A percentile compares a stretch with the other conserved stretches of the same genome.
phyloP scores from a whole-genome alignment of 148 eudicot genomes.

The Camellia sinensis region DNA sequence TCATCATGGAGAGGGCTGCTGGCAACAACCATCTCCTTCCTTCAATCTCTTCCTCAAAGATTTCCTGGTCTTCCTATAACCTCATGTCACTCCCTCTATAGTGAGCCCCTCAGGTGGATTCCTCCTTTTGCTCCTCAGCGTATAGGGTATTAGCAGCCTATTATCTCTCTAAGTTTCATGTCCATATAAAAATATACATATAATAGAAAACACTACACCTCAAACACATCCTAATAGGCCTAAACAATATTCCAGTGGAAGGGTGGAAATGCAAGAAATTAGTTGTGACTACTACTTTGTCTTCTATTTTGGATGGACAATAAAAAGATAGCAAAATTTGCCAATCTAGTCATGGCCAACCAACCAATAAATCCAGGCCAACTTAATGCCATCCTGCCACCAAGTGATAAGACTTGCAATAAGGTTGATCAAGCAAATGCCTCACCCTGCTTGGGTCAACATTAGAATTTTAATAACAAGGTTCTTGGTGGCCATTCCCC shows the following conservation, averaged over 20 bases:
- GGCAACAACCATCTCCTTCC: background rate
- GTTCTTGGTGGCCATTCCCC: background rate
- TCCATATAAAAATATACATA: no score
- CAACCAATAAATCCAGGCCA: background rate
- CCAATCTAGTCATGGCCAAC: background rate
- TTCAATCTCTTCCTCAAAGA: background rate
- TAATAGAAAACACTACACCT: no score
- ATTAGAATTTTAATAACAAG: constrained; percentile 1
- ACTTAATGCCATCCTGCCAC: background rate
- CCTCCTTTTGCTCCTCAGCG: no score
- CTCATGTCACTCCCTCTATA: background rate
- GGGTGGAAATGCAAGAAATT: no score
- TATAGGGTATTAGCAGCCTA: no score
- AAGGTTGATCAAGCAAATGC: background rate
- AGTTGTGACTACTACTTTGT: background rate
- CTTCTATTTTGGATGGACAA: background rate
- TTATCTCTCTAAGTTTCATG: no score
- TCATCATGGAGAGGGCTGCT: background rate
- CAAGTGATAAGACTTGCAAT: background rate
- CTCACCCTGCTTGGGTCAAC: background rate
- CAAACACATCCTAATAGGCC: no score
- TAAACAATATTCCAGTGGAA: no score
- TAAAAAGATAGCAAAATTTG: background rate
- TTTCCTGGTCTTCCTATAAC: background rate
- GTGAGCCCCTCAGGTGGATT: no score